Evolutionary conservation across 495 filamentous ascomycete genomes (phyloP), one percentile per base, ranked within the genome.

Genomic region (Aspergillus bertholletiae): DNA sequence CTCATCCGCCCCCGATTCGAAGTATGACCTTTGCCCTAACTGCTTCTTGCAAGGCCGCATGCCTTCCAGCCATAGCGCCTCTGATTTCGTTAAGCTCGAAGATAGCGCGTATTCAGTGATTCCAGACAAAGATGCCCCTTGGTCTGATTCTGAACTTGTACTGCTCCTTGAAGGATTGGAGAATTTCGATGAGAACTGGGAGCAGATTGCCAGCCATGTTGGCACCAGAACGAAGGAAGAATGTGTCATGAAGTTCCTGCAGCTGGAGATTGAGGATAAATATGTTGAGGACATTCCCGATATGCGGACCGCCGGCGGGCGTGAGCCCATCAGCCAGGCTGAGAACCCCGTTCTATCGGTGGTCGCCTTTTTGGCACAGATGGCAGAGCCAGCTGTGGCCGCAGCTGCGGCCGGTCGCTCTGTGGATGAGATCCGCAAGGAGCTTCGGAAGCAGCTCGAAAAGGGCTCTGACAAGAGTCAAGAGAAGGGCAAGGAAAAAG

Each of bases 291-390:
- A 89, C 13, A 82, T 92, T 60, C 82, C 83, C 0, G 82, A 84
- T 44, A 74, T 83, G 28, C 77, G 90, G 23, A 74, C 82, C 40
- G 79, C 84, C 64, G 70, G 90, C 21, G 90, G 90, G 27, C 82
- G 89, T 34, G 80, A 94, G 8, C 94, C 94, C 1, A 90, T 97
- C 72, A 88, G 78, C 61, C 88, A 93, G 61, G 82, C 85, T 2
- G 95, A 98, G 65, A 98, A 97, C 73, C 92, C 94, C 1, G 89
- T 97, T 45, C 85, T 98, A 77, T 95, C 90, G 27, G 94, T 97
- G 22, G 86, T 98, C 34, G 88, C 88, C 49, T 97, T 96, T 76
- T 80, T 97, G 1, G 92, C 91, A 40, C 84, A 88, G 56, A 87
- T 97, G 55, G 87, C 89, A 1, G 91, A 96, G 59, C 91, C 92